These are phyloP conservation scores for Botrytis tulipae DNA, from an alignment of 2,329 filamentous ascomycete species.

Conservation along the genomic window DNA sequence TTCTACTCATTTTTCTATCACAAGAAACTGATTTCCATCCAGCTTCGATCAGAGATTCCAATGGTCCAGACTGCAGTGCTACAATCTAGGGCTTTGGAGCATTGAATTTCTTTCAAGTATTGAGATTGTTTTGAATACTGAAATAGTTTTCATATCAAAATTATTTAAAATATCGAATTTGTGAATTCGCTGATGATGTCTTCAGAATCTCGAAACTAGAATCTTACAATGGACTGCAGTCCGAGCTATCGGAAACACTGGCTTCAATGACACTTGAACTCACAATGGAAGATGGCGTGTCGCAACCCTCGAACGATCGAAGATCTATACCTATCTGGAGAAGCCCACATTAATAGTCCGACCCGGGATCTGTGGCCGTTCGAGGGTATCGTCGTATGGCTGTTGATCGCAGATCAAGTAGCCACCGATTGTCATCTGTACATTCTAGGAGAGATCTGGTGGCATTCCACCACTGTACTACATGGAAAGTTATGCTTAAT, in stretches of 20 bases:
- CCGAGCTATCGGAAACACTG: not conserved
- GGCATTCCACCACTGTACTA: not conserved
- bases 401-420: conserved; percentile 5
- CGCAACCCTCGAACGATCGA: not conserved
- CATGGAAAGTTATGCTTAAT: not conserved
- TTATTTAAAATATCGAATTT: not conserved
- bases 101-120: too few species aligned
- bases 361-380: conserved; percentile 3
- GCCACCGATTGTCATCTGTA: not conserved
- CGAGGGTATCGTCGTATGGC: conserved; percentile 4
- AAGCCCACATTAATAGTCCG: not conserved
- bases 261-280: not conserved
- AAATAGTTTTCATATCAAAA: not conserved
- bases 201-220: not conserved
- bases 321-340: not conserved
- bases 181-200: not conserved
- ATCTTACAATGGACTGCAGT: not conserved
- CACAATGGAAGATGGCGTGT: not conserved
- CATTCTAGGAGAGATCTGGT: not conserved
- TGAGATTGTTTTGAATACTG: not conserved
- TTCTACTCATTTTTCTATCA: not conserved
- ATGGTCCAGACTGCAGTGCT: not conserved
- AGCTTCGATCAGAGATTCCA: not conserved
- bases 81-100: not conserved
- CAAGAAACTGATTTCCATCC: not conserved